Conservation (phyloP, 331 rosid species). For the Malus hybrid region DNA sequence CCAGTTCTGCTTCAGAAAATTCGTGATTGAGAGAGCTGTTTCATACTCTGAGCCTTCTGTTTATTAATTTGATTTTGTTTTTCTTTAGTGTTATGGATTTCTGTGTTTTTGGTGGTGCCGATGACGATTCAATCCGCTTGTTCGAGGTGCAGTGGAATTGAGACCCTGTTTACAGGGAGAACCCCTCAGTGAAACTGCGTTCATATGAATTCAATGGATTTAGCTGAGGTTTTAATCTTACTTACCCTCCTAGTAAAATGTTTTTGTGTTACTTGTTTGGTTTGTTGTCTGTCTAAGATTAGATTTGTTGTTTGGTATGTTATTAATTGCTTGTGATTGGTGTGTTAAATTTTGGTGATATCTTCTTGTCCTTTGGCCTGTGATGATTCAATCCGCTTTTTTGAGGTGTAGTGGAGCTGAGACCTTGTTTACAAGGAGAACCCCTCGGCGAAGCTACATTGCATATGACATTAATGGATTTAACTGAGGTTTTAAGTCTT, state of each 20-base stretch:
- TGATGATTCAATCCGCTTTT: neutral
- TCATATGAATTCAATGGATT: slow-evolving; percentile 41
- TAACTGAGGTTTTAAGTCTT: slow-evolving; percentile 25
- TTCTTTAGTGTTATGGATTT: no score
- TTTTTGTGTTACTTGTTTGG: neutral
- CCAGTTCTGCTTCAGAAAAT: slow-evolving; percentile 83
- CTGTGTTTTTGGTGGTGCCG: neutral
- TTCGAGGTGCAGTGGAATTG: slow-evolving; percentile 53
- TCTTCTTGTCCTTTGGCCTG: no score
- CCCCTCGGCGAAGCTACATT: slow-evolving; percentile 73
- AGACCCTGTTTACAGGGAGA: slow-evolving; percentile 67
- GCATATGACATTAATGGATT: slow-evolving; percentile 40
- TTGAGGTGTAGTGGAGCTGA: slow-evolving; percentile 53
- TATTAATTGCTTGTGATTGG: no score
- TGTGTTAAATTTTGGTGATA: no score
- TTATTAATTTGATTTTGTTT: no score
- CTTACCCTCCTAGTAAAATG: no score
- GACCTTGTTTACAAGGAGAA: slow-evolving; percentile 71
- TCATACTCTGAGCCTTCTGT: slow-evolving; percentile 30
- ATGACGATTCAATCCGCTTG: slow-evolving; percentile 47
- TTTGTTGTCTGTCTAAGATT: no score
- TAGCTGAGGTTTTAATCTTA: slow-evolving; percentile 28
- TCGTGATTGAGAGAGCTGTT: slow-evolving; percentile 70
- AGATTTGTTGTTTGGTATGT: no score
- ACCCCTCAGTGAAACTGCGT: slow-evolving; percentile 75